phyloP scores from a whole-genome alignment of 208 protist genomes.

The Trypanosoma lewisi region DNA sequence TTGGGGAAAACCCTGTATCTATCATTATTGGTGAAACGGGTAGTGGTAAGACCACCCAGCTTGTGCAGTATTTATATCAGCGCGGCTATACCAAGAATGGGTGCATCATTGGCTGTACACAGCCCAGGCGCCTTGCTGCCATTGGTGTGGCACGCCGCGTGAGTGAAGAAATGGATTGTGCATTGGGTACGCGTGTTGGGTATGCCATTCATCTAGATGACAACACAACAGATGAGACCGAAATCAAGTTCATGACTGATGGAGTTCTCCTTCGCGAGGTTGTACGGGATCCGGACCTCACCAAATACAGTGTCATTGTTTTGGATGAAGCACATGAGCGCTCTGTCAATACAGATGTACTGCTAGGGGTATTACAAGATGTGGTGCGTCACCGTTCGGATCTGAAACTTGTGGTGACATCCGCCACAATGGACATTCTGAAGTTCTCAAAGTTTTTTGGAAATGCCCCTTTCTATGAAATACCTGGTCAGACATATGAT shows the following conservation, averaged over 20 bases:
- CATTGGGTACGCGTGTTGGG: slow-evolving; percentile 83
- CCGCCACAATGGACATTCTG: slow-evolving; percentile 98
- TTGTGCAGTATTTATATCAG: slow-evolving; percentile 88
- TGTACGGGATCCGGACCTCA: slow-evolving; percentile 82
- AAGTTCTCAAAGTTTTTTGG: slow-evolving; percentile 98
- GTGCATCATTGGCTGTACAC: slow-evolving; percentile 87
- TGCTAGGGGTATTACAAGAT: slow-evolving; percentile 96
- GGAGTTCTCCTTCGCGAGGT: slow-evolving; percentile 95
- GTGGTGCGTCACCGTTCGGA: slow-evolving; percentile 84
- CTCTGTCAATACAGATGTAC: slow-evolving; percentile 95
- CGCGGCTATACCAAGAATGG: slow-evolving; percentile 46
- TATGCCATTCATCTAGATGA: slow-evolving; percentile 95
- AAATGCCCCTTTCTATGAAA: slow-evolving; percentile 94
- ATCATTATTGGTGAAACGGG: slow-evolving; percentile 90
- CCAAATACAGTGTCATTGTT: slow-evolving; percentile 96
- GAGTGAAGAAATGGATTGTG: slow-evolving; percentile 87
- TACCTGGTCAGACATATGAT: slow-evolving; percentile 96
- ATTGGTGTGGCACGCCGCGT: slow-evolving; percentile 93
- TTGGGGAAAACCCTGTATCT: slow-evolving; percentile 77
- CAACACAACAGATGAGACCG: slow-evolving; percentile 71
- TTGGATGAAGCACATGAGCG: slow-evolving; percentile 99
- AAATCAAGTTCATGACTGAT: slow-evolving; percentile 96
- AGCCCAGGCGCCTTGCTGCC: slow-evolving; percentile 95
- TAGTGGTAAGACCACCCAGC: slow-evolving; percentile 91
- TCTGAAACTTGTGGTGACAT: slow-evolving; percentile 99